Percentiles rank a stretch among this genome's conserved stretches.
phyloP scores from a whole-genome alignment of 306 rosid species.

The Inga laurina region DNA sequence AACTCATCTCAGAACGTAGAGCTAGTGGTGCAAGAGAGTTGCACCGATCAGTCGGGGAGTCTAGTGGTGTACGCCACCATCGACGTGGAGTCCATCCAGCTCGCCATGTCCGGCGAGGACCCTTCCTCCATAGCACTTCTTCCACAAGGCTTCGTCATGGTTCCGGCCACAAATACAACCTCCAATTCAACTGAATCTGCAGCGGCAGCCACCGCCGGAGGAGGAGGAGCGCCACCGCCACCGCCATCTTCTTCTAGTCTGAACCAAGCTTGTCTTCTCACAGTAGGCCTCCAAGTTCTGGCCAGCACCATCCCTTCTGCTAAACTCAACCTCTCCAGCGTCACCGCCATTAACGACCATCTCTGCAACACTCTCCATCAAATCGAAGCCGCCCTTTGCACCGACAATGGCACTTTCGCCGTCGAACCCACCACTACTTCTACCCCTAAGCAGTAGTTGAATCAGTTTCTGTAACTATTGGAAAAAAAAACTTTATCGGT shows the following conservation, averaged over 20 bases:
- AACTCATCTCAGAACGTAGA: conserved; percentile 91
- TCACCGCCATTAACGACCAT: conserved; percentile 81
- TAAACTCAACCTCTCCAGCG: conserved; percentile 77
- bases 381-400: conserved; percentile 60
- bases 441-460: conserved; percentile 37
- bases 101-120: conserved; percentile 90
- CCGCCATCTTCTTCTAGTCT: neutral
- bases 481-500: neutral
- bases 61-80: conserved; percentile 73
- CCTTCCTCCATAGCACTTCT: conserved; percentile 90
- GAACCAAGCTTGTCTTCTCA: conserved; percentile 67
- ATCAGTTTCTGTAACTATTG: neutral
- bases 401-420: conserved; percentile 25
- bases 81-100: conserved; percentile 82
- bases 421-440: conserved; percentile 37
- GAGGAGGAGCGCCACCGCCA: neutral
- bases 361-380: conserved; percentile 80
- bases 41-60: conserved; percentile 85
- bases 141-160: conserved; percentile 78
- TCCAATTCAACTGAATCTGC: conserved; percentile 34
- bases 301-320: conserved; percentile 85
- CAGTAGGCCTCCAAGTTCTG: conserved; percentile 75
- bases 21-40: conserved; percentile 91
- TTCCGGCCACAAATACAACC: conserved; percentile 47
- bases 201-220: neutral